A percentile compares a stretch with the other conserved stretches of the same genome.
Evolutionary conservation across 1,284 basidiomycete genomes (phyloP).

Genomic region (Fomes fomentarius): DNA sequence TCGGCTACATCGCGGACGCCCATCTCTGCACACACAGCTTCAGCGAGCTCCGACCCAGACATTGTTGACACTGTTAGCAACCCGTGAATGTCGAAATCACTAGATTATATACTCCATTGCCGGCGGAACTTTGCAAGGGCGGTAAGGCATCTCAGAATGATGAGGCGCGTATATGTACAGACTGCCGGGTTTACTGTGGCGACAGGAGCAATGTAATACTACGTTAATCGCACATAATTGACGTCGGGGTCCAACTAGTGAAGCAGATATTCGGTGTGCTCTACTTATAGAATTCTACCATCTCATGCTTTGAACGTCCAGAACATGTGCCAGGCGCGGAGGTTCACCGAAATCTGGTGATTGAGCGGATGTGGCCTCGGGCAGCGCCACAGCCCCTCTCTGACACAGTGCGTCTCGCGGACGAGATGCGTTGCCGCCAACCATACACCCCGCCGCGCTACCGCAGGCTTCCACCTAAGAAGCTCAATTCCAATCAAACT

Average conservation of each 20-base stretch:
- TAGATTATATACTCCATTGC: too few species aligned
- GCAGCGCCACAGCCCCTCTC: constrained; percentile 1
- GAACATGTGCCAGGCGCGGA: constrained; percentile 4
- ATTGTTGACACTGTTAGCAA: not conserved
- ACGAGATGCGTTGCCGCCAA: not conserved
- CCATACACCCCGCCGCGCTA: not conserved
- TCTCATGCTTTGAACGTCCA: not conserved
- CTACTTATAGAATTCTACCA: not conserved
- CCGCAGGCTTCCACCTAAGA: too few species aligned
- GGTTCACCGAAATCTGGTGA: not conserved
- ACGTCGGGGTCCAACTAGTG: not conserved
- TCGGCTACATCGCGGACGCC: constrained; percentile 3
- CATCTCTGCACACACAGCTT: not conserved
- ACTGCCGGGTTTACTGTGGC: too few species aligned
- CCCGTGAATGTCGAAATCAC: too few species aligned
- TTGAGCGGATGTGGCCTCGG: not conserved
- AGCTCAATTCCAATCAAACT: too few species aligned
- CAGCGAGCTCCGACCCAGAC: not conserved
- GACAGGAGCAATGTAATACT: not conserved
- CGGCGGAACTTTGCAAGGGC: too few species aligned
- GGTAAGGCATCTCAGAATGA: too few species aligned
- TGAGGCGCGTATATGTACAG: too few species aligned
- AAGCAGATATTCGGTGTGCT: not conserved
- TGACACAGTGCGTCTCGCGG: not conserved
- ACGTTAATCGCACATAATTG: constrained; percentile 5